Percentiles rank a stretch among this genome's conserved stretches.
phyloP scores from a whole-genome alignment of 371 early-diverging fungal genomes.

The Dichotomocladium elegans region DNA sequence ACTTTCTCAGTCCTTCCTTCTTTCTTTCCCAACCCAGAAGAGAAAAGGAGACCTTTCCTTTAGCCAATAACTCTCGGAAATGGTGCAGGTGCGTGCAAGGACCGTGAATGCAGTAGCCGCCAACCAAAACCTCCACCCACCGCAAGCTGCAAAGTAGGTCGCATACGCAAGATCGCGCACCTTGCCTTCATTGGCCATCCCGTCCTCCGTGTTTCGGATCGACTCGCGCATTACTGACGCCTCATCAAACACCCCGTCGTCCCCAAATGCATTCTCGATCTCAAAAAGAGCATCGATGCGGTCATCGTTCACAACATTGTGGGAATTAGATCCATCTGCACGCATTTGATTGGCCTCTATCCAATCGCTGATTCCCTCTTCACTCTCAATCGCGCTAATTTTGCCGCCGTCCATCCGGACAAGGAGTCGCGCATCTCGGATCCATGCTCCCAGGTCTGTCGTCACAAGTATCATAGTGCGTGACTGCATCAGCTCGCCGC shows the following conservation, averaged over 20 bases:
- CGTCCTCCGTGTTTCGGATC: conserved; percentile 15
- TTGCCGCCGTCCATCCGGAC: conserved; percentile 24
- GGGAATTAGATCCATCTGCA: too few relatives aligned
- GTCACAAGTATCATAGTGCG: conserved; percentile 80
- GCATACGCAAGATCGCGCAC: conserved; percentile 34
- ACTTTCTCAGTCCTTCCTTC: too few relatives aligned
- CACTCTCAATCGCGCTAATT: neutral
- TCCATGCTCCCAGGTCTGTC: conserved; percentile 65
- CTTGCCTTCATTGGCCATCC: neutral
- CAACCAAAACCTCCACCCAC: conserved; percentile 41
- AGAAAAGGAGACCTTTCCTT: conserved; percentile 26
- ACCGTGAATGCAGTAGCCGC: conserved; percentile 27
- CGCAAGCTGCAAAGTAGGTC: conserved; percentile 40
- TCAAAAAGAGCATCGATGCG: conserved; percentile 31
- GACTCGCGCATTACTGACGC: conserved; percentile 34
- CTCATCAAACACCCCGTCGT: conserved; percentile 35
- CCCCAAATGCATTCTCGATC: conserved; percentile 10
- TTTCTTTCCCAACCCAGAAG: too few relatives aligned
- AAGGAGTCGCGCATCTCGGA: conserved; percentile 65
- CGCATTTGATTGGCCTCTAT: conserved; percentile 4
- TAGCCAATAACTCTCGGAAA: conserved; percentile 48
- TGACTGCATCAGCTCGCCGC: conserved; percentile 61
- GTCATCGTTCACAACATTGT: conserved; percentile 11
- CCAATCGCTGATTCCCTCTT: conserved; percentile 1
- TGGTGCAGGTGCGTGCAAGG: conserved; percentile 27